phyloP scores from a whole-genome alignment of 169 alveolate species.

The Plasmodium falciparum region DNA sequence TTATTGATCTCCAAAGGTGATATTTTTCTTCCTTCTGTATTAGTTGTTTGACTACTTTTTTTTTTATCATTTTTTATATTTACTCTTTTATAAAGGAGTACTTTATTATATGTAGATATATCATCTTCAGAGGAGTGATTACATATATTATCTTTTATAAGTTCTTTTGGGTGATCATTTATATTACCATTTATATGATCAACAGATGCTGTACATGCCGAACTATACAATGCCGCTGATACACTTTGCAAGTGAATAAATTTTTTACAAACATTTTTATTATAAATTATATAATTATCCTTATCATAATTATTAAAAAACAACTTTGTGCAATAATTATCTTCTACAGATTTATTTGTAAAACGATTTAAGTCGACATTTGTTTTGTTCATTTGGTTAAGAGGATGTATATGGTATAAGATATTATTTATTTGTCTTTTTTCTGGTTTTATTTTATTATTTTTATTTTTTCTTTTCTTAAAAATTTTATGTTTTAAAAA shows the following conservation, averaged over 20 bases:
- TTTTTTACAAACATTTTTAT: slow-evolving; percentile 1
- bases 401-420: background rate
- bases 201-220: slow-evolving; percentile 3
- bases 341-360: too few relatives aligned
- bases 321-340: too few relatives aligned
- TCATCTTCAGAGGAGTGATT: background rate
- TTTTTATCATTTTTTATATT: slow-evolving; percentile 1
- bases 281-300: slow-evolving; percentile 3
- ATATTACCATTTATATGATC: background rate
- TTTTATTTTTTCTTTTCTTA: background rate
- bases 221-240: slow-evolving; percentile 8
- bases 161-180: too few relatives aligned
- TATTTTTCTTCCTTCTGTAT: background rate
- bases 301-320: background rate
- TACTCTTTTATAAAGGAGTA: slow-evolving; percentile 4
- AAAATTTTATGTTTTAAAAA: background rate
- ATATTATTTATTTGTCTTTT: too few relatives aligned
- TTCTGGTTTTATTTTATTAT: background rate
- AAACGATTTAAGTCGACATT: too few relatives aligned
- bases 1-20: too few relatives aligned
- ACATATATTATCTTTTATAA: too few relatives aligned
- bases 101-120: background rate
- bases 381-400: background rate
- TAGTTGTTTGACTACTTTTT: background rate
- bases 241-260: slow-evolving; percentile 16